A percentile compares a stretch with the other conserved stretches of the same genome.
Conservation (phyloP, 495 filamentous ascomycete species). For the Tuber melanosporum region DNA sequence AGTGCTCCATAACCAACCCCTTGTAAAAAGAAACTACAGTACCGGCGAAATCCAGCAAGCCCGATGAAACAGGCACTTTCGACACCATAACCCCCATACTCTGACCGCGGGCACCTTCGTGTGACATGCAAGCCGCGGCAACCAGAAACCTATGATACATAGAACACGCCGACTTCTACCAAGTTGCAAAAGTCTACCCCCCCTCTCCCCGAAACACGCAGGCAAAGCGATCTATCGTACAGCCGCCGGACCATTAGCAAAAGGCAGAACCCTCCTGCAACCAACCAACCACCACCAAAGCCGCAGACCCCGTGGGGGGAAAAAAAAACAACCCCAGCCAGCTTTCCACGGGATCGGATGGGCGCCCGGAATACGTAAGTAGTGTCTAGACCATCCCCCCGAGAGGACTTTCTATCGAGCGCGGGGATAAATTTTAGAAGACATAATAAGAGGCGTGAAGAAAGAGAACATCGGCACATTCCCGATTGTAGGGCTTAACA, state of each 20-base stretch:
- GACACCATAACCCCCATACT: too few species aligned
- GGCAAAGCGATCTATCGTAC: too few species aligned
- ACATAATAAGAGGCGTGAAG: constrained; percentile 43
- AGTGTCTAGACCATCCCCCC: constrained; percentile 53
- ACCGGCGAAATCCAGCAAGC: too few species aligned
- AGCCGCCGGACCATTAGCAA: constrained; percentile 3
- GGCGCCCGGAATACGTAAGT: constrained; percentile 32
- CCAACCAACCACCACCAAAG: constrained; percentile 43
- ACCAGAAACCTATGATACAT: constrained; percentile 26
- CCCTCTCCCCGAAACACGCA: constrained; percentile 34
- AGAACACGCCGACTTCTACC: constrained; percentile 47
- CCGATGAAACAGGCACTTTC: too few species aligned
- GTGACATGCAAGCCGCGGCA: neutral
- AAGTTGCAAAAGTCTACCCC: constrained; percentile 47
- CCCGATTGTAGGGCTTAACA: constrained; percentile 32
- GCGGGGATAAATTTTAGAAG: constrained; percentile 36
- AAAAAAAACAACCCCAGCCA: constrained; percentile 39
- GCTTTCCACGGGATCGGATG: constrained; percentile 46
- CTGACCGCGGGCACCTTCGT: too few species aligned
- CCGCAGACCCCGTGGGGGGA: constrained; percentile 31
- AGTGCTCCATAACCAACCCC: neutral
- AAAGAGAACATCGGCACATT: constrained; percentile 47
- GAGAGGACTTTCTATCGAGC: constrained; percentile 45
- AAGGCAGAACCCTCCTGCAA: constrained; percentile 43
- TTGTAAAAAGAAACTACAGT: too few species aligned